These are phyloP conservation scores for Coprinopsis marcescibilis DNA, from an alignment of 768 basidiomycete species.

Conservation along the genomic window DNA sequence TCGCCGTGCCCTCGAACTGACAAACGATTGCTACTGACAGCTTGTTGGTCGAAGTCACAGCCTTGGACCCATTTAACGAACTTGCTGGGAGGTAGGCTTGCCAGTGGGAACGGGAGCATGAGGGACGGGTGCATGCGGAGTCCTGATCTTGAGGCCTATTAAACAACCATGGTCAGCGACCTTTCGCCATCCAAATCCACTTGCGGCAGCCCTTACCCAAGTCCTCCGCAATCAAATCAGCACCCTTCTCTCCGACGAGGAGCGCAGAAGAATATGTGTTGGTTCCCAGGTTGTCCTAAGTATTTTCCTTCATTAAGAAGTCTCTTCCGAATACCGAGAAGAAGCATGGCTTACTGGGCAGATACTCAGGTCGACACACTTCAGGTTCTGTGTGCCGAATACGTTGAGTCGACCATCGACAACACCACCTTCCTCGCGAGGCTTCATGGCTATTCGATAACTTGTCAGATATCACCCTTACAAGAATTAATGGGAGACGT, in stretches of 20 bases:
- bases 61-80: conserved; percentile 27
- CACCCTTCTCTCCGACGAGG: conserved; percentile 66
- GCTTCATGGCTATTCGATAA: conserved; percentile 57
- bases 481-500: conserved; percentile 8
- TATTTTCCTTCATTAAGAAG: neutral
- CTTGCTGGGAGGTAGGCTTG: conserved; percentile 41
- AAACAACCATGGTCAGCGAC: neutral
- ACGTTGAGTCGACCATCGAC: conserved; percentile 60
- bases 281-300: conserved; percentile 62
- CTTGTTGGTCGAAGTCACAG: conserved; percentile 1
- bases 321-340: too few relatives aligned
- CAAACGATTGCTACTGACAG: too few relatives aligned
- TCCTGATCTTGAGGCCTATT: conserved; percentile 54
- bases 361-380: conserved; percentile 64
- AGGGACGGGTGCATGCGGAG: conserved; percentile 63
- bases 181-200: neutral
- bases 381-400: conserved; percentile 60
- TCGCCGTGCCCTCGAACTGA: too few relatives aligned
- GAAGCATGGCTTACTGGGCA: conserved; percentile 56
- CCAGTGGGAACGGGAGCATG: conserved; percentile 58
- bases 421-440: conserved; percentile 58
- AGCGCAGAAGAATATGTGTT: conserved; percentile 71
- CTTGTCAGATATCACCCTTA: neutral
- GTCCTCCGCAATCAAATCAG: conserved; percentile 54
- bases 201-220: conserved; percentile 38